Evolutionary conservation across 169 alveolate species (phyloP), one percentile per base, ranked within the genome.

Genomic region (Plasmodium cynomolgi): DNA sequence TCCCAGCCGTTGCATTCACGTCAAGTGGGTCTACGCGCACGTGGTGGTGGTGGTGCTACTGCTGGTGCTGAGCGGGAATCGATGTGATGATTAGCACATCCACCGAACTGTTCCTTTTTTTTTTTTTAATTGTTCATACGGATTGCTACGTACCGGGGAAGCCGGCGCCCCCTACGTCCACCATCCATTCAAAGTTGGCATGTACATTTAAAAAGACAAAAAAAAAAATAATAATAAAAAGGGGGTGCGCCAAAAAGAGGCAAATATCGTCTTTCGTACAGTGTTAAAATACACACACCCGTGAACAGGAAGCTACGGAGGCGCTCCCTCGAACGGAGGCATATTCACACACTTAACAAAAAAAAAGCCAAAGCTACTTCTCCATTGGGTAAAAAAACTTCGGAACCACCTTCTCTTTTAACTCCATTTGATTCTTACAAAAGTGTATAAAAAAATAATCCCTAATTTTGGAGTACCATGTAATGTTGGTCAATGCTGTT

Each of bases 391-490:
- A 90, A 81, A 90, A 90, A 80, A 90, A 90, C 72, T 90, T 90
- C 9, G 94, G 94, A 34, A 31, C 94, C 31, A 90, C 54, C 58
- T 90, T 79, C 82, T 90, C 84, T 23, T 79, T 90, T 80, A 90
- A 90, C 82, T 90, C 84, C 31, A 90, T 47, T 71, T 90, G 94
- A 44, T 90, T 90, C 62, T 90, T 90, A 44, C 68, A 68, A 31
- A 90, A 90, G 39, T 90, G 82, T 80, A 90, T 90, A 80, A 90
- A 90, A 90, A 90, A 90, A 41, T 68, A 90, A 50, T 90, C 94
- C 91, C 90, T 58, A 90, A 90, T 90, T 68, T 90, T 90, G 9
- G 94, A 31, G 47, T 90, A 90, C 94, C 94, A 90, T 81, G 82
- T 90, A 37, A 90, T 73, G 82, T 90, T 90, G 72, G 91, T 81